phyloP scores from a whole-genome alignment of 768 basidiomycete species.

The Auriscalpium vulgare region DNA sequence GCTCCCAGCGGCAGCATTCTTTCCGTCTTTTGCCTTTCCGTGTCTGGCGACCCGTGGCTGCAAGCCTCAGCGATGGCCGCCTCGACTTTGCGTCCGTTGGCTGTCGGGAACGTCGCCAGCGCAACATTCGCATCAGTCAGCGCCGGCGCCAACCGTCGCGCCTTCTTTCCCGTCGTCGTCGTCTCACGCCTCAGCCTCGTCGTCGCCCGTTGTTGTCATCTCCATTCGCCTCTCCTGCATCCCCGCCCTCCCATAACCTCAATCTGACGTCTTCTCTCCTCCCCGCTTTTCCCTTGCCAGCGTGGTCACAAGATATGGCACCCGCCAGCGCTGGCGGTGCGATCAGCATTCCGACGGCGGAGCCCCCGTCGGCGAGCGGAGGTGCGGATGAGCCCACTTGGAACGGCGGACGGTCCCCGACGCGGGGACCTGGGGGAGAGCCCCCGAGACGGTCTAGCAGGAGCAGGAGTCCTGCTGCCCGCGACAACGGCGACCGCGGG shows the following conservation, averaged over 20 bases:
- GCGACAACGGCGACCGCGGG: constrained; percentile 46
- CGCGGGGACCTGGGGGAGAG: constrained; percentile 38
- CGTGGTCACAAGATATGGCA: constrained; percentile 80
- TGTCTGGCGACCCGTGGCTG: background rate
- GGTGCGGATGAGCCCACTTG: constrained; percentile 47
- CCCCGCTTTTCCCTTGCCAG: constrained; percentile 48
- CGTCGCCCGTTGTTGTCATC: constrained; percentile 20
- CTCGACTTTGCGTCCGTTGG: constrained; percentile 1
- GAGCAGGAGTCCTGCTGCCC: constrained; percentile 62
- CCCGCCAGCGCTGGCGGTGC: constrained; percentile 37
- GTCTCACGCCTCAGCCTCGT: constrained; percentile 12
- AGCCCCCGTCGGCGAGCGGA: constrained; percentile 40
- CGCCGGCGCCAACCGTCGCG: background rate
- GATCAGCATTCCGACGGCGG: constrained; percentile 61
- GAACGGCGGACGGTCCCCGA: constrained; percentile 39
- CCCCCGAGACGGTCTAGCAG: constrained; percentile 62
- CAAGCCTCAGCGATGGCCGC: background rate
- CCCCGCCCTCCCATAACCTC: constrained; percentile 21
- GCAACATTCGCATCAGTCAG: background rate
- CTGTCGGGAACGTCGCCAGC: background rate
- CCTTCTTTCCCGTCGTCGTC: constrained; percentile 15
- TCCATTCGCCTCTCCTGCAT: constrained; percentile 13
- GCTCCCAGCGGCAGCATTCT: constrained; percentile 9
- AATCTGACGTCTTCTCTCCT: constrained; percentile 36
- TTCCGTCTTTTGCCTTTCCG: background rate